Base-by-base conservation (phyloP, 2,329 filamentous ascomycete species). In the Knoxdaviesia proteae region DNA sequence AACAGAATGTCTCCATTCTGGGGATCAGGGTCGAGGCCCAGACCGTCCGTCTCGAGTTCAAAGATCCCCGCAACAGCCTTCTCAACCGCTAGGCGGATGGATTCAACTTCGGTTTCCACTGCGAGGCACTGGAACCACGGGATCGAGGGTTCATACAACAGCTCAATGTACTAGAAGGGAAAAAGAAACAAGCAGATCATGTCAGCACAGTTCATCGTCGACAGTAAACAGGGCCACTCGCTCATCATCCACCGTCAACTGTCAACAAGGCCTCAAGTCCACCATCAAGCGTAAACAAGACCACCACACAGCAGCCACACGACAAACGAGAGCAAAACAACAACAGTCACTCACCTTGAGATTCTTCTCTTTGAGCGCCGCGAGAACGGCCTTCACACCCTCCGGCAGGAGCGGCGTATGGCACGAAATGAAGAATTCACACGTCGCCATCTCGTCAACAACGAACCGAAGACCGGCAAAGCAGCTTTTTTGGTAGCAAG, bases 91-190 rank as follows among this genome's bases (percentile, higher is more conserved):
- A 47, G 40, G 3, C 61, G 36, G 10, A 48, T 38, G 3, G 45
- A 34, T 10, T 52, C 38, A 4, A 60, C 7, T 9, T 52, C 48
- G 11, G 44, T 4, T 1, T 41, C 37, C 1, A 10, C 10, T 0
- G 52, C 39, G 10, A 58, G 55, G 5, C 56, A 39, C 42, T 60
- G 60, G 45, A 61, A 59, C 53, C 55, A 59, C 1, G 57, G 51
- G 0, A 53, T 44, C 0, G 58, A 53, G 1, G 58, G 56, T 31
- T 61, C 58, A 33, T 60, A 61, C 4, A 61, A 49, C 5, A 61
- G 48, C 39, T 61, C 59, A 1, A 52, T 7, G 10, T 29, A 42
- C 43, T 45, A 36, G 9, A n/a, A 32, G 11, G 7, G 10, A 11
- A 9, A 36, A 9, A 36, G n/a, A 4, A n/a, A 36, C 6, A 41